A percentile compares a stretch with the other conserved stretches of the same genome.
Conservation (phyloP, 192 early-diverging fungal species). For the Chytriomyces sp. region DNA sequence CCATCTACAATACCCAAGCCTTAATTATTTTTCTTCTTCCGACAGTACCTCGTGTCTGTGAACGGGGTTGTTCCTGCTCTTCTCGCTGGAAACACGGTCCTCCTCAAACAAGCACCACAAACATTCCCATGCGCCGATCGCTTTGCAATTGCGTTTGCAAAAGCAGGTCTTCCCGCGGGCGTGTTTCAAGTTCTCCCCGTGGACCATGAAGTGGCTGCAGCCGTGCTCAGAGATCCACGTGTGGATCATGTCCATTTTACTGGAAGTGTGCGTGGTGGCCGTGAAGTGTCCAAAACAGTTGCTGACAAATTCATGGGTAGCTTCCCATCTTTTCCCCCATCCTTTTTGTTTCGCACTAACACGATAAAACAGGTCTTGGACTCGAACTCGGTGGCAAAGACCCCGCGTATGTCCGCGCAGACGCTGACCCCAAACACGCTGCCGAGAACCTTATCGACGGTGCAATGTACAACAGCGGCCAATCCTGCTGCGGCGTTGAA, state of each 20-base stretch:
- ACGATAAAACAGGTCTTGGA: slow-evolving; percentile 54
- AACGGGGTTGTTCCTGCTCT: slow-evolving; percentile 81
- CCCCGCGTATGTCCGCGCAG: slow-evolving; percentile 77
- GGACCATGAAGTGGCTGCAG: slow-evolving; percentile 50
- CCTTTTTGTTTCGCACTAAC: not conserved
- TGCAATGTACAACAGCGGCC: slow-evolving; percentile 81
- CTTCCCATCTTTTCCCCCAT: not conserved
- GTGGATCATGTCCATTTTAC: slow-evolving; percentile 79
- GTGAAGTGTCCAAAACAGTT: slow-evolving; percentile 62
- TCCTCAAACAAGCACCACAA: slow-evolving; percentile 81
- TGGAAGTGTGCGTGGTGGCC: slow-evolving; percentile 74
- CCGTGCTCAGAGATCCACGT: slow-evolving; percentile 61
- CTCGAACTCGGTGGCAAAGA: slow-evolving; percentile 88
- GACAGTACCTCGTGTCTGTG: slow-evolving; percentile 68
- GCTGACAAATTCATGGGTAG: slow-evolving; percentile 66
- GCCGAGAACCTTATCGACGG: slow-evolving; percentile 81
- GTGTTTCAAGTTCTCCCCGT: slow-evolving; percentile 65
- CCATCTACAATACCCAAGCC: not conserved
- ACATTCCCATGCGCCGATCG: slow-evolving; percentile 78
- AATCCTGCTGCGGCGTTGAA: slow-evolving; percentile 82
- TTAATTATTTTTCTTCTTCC: not conserved
- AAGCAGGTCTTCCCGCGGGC: slow-evolving; percentile 70
- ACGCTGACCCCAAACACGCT: slow-evolving; percentile 72
- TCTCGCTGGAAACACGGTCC: slow-evolving; percentile 76
- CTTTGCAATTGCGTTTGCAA: slow-evolving; percentile 65